phyloP scores from a whole-genome alignment of 129 eudicot genomes.

The Sambucus nigra region DNA sequence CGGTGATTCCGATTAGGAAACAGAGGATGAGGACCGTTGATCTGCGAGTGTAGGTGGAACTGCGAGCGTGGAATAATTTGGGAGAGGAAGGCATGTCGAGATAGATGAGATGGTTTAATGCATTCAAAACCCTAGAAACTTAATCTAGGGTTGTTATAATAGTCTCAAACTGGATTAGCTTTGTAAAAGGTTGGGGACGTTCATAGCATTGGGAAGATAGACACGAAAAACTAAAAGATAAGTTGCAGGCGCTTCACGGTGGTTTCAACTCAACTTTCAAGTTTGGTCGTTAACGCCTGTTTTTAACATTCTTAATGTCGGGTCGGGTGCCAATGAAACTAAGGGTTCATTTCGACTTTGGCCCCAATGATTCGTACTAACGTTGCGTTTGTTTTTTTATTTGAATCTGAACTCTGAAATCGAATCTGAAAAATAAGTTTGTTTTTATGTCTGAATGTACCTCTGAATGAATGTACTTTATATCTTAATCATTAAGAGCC shows the following conservation, averaged over 20 bases:
- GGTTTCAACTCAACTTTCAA: not conserved
- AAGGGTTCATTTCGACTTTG: no score
- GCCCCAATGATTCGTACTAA: no score
- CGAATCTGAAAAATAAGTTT: no score
- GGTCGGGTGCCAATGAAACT: no score
- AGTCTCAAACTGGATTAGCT: not conserved
- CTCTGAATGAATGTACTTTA: no score
- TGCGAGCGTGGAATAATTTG: constrained; percentile 47
- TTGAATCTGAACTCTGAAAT: no score
- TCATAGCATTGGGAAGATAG: not conserved
- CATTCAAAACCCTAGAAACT: constrained; percentile 11
- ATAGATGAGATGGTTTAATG: not conserved
- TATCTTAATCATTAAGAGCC: no score
- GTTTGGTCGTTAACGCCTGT: not conserved
- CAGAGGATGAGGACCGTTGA: constrained; percentile 32
- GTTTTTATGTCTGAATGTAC: no score
- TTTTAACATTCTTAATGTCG: not conserved
- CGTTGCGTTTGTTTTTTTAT: no score
- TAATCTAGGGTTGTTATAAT: constrained; percentile 17
- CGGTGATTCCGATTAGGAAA: constrained; percentile 28
- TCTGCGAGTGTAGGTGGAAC: constrained; percentile 26
- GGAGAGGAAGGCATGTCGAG: constrained; percentile 47
- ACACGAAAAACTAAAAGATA: no score
- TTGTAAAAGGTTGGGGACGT: not conserved
- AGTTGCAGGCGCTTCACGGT: not conserved